Evolutionary conservation across 2,329 filamentous ascomycete species (phyloP), one percentile per base, ranked within the genome.

Genomic region (Fonsecaea nubica): DNA sequence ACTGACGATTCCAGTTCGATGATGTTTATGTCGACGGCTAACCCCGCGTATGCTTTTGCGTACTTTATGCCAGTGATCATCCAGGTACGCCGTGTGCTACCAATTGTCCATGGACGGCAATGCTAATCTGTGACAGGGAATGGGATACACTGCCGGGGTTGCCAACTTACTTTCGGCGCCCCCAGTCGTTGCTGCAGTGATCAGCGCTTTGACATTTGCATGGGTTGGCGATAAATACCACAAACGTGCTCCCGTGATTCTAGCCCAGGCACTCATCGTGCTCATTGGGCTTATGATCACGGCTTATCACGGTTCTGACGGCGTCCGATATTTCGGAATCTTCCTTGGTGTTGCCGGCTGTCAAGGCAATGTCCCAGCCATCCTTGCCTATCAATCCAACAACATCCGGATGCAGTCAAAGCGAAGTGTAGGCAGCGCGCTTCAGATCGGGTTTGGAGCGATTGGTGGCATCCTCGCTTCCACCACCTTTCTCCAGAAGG

Each of bases 371-470:
- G 65, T 77, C 1, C 76, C 75, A 2, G 72, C 74, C 1, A 68
- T 72, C 8, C 74, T 77, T 62, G 74, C 76, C 5, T 77, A 76
- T 55, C 56, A 76, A 67, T 71, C 75, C 12, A 78, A 77, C 64
- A 76, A 78, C 58, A 75, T 76, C 57, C 72, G 74, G 12, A 68
- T 69, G 10, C 74, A 76, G 63, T 74, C 71, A 64, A 76, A 74
- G 52, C 68, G 75, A 57, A 50, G 69, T 58, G 61, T 72, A 58
- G 52, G 69, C 58, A 60, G 64, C 69, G 64, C 58, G 40, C 79
- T 86, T 67, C 82, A 82, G 77, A 80, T 84, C 25, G 75, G 76
- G 4, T 71, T 77, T 32, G 77, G 77, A 50, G 68, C 68, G 50
- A 64, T 73, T 63, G 65, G 72, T n/a, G 73, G 73, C 56, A 71